Base-by-base conservation (phyloP, 78 protist genomes). In the Isochrysis galbana region DNA sequence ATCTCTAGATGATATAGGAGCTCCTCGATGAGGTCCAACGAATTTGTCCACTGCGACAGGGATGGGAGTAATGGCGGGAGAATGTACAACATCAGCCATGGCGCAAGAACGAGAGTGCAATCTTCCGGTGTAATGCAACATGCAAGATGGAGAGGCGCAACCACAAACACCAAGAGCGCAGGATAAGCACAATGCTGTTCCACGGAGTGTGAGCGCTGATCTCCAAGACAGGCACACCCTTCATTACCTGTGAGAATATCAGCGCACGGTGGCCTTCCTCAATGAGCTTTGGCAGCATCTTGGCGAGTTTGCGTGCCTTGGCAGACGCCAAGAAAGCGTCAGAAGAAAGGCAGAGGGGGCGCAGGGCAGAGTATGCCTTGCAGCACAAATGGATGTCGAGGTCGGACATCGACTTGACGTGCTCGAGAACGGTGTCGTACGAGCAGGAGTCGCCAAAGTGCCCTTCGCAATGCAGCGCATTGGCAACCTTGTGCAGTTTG, bases 11-110 rank as follows among this genome's bases (percentile, higher is more conserved):
- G 41, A 41, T n/a, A 34, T 34, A 98, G 90, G 88, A 97, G 97
- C n/a, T 0, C 38, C 95, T 98, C 99, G 44, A 98, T 93, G 11
- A 98, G 54, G 93, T 98, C 98, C 61, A 98, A 95, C 97, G 98
- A 94, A n/a, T 2, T 5, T 21, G 78, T 69, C 78, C 78, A 69
- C 39, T 69, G 78, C 78, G 78, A 61, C 38, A 61, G n/a, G n/a
- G n/a, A n/a, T n/a, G n/a, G n/a, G n/a, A n/a, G n/a, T n/a, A n/a
- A n/a, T n/a, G n/a, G n/a, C n/a, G n/a, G n/a, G n/a, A n/a, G n/a
- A n/a, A n/a, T n/a, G n/a, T n/a, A n/a, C n/a, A n/a, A n/a, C n/a
- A n/a, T n/a, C n/a, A n/a, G n/a, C n/a, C n/a, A n/a, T n/a, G n/a
- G n/a, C n/a, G n/a, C n/a, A n/a, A n/a, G n/a, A n/a, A n/a, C n/a